Conservation (phyloP, 2,329 filamentous ascomycete species). For the Didymella lethalis region DNA sequence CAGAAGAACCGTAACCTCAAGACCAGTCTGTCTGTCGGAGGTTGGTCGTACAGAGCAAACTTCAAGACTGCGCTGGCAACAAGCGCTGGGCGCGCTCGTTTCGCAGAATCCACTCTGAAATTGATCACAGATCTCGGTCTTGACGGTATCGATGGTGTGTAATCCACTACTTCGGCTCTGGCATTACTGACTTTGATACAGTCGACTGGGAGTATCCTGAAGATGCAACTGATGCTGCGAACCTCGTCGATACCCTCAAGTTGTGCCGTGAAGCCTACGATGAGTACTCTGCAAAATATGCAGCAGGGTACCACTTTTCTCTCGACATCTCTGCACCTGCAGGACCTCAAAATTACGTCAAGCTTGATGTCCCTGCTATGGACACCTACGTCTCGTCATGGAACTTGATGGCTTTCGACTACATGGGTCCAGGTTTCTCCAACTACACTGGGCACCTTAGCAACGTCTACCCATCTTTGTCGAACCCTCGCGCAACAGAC, state of each 20-base stretch:
- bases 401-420: constrained; percentile 70
- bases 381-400: constrained; percentile 56
- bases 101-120: constrained; percentile 74
- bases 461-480: constrained; percentile 36
- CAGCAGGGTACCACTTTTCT: constrained; percentile 52
- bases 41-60: constrained; percentile 79
- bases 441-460: constrained; percentile 61
- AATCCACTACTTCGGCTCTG: neutral
- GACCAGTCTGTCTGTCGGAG: constrained; percentile 80
- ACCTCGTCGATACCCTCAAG: constrained; percentile 51
- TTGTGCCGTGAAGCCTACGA: constrained; percentile 49
- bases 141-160: constrained; percentile 51
- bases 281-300: constrained; percentile 48
- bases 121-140: constrained; percentile 85
- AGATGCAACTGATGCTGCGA: constrained; percentile 43
- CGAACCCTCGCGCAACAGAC: constrained; percentile 32
- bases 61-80: constrained; percentile 74
- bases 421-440: constrained; percentile 78
- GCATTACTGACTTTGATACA: neutral
- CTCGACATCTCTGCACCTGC: constrained; percentile 56
- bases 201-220: constrained; percentile 57
- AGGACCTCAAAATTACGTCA: constrained; percentile 50
- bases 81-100: constrained; percentile 65
- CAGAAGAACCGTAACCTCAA: constrained; percentile 79
- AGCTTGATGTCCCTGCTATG: constrained; percentile 52